Evolutionary conservation across 208 protist genomes (phyloP).

Genomic region (Trichomonas vaginalis): DNA sequence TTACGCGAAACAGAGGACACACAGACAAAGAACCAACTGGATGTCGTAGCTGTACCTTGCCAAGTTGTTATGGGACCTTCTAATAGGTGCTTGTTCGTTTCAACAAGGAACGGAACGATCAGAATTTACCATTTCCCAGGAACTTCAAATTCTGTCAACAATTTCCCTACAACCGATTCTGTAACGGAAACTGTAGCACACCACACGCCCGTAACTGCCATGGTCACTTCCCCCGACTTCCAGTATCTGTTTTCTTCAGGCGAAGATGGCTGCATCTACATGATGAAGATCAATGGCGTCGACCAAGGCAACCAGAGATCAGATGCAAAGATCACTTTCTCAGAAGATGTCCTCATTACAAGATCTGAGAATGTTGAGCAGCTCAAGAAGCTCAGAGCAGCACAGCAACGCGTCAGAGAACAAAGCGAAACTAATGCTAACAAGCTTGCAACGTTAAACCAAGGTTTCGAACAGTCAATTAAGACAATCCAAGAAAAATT

Average conservation of each 20-base stretch:
- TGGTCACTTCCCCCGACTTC: neutral
- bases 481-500: neutral
- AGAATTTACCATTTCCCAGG: neutral
- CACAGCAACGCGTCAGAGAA: neutral
- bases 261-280: conserved; percentile 5
- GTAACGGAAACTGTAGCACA: neutral
- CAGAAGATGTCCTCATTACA: neutral
- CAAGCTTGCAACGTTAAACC: neutral
- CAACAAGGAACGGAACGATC: neutral
- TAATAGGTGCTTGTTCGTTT: neutral
- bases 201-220: neutral
- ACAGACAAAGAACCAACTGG: neutral
- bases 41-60: neutral
- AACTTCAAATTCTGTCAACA: neutral
- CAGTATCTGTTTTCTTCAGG: neutral
- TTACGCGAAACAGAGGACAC: neutral
- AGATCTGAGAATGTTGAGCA: neutral
- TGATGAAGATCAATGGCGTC: neutral
- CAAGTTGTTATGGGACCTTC: neutral
- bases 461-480: neutral
- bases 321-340: neutral
- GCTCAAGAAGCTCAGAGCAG: neutral
- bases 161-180: neutral
- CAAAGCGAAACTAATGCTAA: neutral
- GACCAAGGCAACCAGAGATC: neutral